Percentiles rank a stretch among this genome's conserved stretches.
Conservation (phyloP, 257 asterid genomes). For the Pogostemon cablin region DNA sequence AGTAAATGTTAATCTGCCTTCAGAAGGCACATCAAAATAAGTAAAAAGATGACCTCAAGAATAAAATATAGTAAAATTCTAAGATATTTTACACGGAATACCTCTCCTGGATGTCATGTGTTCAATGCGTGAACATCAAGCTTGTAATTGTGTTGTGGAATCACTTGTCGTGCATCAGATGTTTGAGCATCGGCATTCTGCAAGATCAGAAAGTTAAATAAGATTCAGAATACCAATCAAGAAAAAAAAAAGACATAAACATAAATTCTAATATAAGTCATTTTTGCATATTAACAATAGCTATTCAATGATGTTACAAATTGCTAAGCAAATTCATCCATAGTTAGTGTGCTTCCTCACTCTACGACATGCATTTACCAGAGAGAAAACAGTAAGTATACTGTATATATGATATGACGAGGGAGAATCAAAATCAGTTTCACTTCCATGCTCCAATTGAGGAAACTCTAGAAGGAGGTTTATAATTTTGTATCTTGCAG, state of each 20-base stretch:
- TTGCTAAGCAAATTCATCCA: slow-evolving; percentile 1
- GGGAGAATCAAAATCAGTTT: not conserved
- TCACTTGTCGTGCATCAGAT: slow-evolving; percentile 79
- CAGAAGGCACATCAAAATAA: slow-evolving; percentile 27
- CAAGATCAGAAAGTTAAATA: slow-evolving; percentile 36
- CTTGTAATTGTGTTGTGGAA: slow-evolving; percentile 96
- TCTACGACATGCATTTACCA: slow-evolving; percentile 3
- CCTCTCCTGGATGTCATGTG: slow-evolving; percentile 98
- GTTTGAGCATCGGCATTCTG: slow-evolving; percentile 70
- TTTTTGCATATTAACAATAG: slow-evolving; percentile 6
- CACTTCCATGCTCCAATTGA: not conserved
- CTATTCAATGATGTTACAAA: not conserved
- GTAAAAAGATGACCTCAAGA: slow-evolving; percentile 12
- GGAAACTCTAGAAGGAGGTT: not conserved
- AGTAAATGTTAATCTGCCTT: slow-evolving; percentile 16
- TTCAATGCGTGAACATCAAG: slow-evolving; percentile 89
- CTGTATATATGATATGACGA: slow-evolving; percentile 18
- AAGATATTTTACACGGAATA: slow-evolving; percentile 34
- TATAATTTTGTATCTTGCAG: too few species aligned
- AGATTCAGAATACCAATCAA: slow-evolving; percentile 28
- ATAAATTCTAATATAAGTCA: not conserved
- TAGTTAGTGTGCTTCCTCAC: not conserved
- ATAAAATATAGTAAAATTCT: slow-evolving; percentile 21
- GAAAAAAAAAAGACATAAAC: not conserved
- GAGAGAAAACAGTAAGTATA: not conserved